phyloP scores from a whole-genome alignment of 768 basidiomycete species.

The Lactifluus hygrophoroides region DNA sequence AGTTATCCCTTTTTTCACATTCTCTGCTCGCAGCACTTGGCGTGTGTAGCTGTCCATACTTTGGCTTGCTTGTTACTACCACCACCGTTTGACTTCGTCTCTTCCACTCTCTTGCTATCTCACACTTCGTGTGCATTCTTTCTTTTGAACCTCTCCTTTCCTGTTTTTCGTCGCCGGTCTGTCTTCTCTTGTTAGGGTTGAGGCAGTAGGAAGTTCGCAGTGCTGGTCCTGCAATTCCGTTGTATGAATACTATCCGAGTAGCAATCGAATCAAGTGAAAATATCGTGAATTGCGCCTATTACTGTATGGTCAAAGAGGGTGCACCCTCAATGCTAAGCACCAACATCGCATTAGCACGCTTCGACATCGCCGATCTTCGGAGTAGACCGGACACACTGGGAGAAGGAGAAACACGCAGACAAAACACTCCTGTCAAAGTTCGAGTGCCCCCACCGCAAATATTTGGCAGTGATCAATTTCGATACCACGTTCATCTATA shows the following conservation, averaged over 20 bases:
- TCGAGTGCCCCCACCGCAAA: neutral
- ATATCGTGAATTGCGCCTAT: neutral
- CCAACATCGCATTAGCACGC: neutral
- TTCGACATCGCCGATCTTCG: neutral
- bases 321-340: neutral
- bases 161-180: neutral
- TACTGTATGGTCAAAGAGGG: too few relatives aligned
- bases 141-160: neutral
- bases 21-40: neutral
- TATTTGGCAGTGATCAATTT: neutral
- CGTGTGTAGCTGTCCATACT: conserved; percentile 12
- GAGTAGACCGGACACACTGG: too few relatives aligned
- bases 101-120: neutral
- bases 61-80: conserved; percentile 4
- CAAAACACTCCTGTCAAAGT: neutral
- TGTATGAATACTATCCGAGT: neutral
- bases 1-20: neutral
- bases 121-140: conserved; percentile 5
- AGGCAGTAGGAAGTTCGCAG: conserved; percentile 6
- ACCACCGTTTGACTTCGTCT: neutral
- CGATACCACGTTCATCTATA: neutral
- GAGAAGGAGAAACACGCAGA: neutral
- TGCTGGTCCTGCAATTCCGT: conserved; percentile 8
- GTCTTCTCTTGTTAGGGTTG: conserved; percentile 3
- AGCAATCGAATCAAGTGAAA: neutral